Base-by-base conservation (phyloP, 495 filamentous ascomycete species). In the Margaritispora aquatica region DNA sequence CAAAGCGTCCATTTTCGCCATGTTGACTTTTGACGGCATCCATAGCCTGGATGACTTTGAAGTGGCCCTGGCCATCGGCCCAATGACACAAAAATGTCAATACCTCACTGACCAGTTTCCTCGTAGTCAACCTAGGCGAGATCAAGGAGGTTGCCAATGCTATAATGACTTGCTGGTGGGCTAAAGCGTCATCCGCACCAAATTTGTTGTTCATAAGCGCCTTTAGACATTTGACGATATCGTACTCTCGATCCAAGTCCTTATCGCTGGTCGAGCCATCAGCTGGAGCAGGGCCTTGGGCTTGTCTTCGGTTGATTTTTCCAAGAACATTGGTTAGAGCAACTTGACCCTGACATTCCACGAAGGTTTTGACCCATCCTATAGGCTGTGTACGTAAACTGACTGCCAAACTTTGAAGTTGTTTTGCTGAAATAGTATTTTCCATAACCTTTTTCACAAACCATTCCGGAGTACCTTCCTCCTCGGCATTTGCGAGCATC, bases 131-230 rank as follows among this genome's bases (percentile, higher is more conserved):
- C 44, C 94, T 86, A 4, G 93, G 89, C 0, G 92, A 96, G 34
- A 90, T 87, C 48, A 98, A 75, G 23, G 90, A 96, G 50, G 84
- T 93, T 54, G 88, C 89, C 34, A 98, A 80, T 10, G 95, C 89
- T 55, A 91, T 87, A 56, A 97, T 85, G 58, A 97, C 88, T 65
- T 89, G 85, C 66, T 94, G 88, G 70, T 98, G 94, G 34, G 80
- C 75, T 49, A 98, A 77, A n/a, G 95, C 94, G 80, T 98, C 92
- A 65, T 98, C 95, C 27, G 94, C 95, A 48, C 94, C 94, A 73
- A 93, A 97, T 68, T 96, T 96, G 80, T 96, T 98, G 80, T 98
- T 98, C 88, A 97, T 95, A 50, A 97, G 72, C 50, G 91, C 90
- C 73, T 97, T 98, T 52, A 98, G 71, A 73, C 95, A 97, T 74